Evolutionary conservation across 306 rosid genomes (phyloP), one percentile per base, ranked within the genome.

Genomic region (Crotalaria pallida): DNA sequence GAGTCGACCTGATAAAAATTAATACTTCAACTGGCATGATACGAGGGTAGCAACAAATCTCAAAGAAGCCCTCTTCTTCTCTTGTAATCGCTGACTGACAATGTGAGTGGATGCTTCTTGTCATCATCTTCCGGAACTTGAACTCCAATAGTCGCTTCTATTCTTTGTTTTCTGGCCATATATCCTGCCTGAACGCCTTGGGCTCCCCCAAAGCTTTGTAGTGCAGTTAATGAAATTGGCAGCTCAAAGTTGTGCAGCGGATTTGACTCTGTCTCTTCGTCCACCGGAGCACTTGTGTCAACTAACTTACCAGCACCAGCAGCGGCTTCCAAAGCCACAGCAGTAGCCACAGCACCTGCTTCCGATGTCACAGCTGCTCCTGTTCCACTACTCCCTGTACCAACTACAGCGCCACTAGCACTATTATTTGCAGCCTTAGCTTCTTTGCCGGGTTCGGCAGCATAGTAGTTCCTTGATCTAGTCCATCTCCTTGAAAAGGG

Each of bases 401-500:
- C 79, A 8, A 26, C 86, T 15, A 72, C 67, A 33, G 74, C 33
- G 5, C 40, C 82, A 26, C 63, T 73, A 9, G 26, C 71, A 75
- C 16, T 76, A 12, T 34, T 77, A 76, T 53, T 81, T 73, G 56
- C 88, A 60, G 77, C 88, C 4, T 56, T 73, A 45, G 52, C 71
- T 51, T 50, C 80, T 67, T 74, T 96, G 27, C 84, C 90, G 3
- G 88, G 88, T 38, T 82, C 82, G 53, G 86, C 50, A 64, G 80
- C 85, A 68, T 87, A 94, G 80, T 94, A 94, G 78, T 94, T 94
- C 73, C 90, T 94, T 21, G 98, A 90, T 79, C 97, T 79, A 24
- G 98, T 94, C 98, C 98, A 94, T 80, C 98, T 82, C 84, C 97
- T 88, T 13, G 98, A 94, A 80, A 94, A 94, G n/a, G 97, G 99